Base-by-base conservation (phyloP, 1,284 basidiomycete genomes). In the Neolentinus lepideus region DNA sequence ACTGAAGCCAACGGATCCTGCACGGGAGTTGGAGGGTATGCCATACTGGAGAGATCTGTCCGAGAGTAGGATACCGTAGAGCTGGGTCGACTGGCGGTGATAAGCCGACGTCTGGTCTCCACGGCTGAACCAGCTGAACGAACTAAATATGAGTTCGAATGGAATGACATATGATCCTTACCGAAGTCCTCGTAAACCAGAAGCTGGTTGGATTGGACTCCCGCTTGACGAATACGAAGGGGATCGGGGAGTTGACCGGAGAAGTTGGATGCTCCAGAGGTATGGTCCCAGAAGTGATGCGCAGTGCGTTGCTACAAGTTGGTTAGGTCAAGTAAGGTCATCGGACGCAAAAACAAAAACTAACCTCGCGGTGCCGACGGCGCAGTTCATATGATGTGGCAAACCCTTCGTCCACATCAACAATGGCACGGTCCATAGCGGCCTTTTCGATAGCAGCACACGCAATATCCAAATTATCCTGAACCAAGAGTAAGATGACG, bases 111-210 rank as follows among this genome's bases (percentile, higher is more conserved):
- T 66, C 81, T 84, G 12, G 74, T 58, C 54, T 85, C 80, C 56
- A 76, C 63, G 52, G 73, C 82, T 83, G 59, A 33, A 3, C 11
- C 4, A n/a, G 26, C 14, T 50, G 47, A 26, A 3, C 11, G 16
- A n/a, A 9, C 14, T 50, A 21, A 26, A 16, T 26, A 50, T 50
- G 47, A 6, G 38, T 31, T 12, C 8, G 3, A 16, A 43, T 6
- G 16, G 19, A 43, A 43, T 16, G 38, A 43, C 19, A 21, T 16
- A 43, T 21, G 3, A 51, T 57, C 67, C 74, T 72, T 73, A 82
- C 89, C 85, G 66, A 99, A 98, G 66, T 98, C 96, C 63, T 98
- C 94, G 71, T 99, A 99, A 3, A 99, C 94, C 55, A 85, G 83
- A 45, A 89, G 75, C 71, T 99, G 97, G 60, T 85, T 81, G 19